These are phyloP conservation scores for Trametopsis cervina DNA, from an alignment of 768 basidiomycete genomes.

Conservation along the genomic window DNA sequence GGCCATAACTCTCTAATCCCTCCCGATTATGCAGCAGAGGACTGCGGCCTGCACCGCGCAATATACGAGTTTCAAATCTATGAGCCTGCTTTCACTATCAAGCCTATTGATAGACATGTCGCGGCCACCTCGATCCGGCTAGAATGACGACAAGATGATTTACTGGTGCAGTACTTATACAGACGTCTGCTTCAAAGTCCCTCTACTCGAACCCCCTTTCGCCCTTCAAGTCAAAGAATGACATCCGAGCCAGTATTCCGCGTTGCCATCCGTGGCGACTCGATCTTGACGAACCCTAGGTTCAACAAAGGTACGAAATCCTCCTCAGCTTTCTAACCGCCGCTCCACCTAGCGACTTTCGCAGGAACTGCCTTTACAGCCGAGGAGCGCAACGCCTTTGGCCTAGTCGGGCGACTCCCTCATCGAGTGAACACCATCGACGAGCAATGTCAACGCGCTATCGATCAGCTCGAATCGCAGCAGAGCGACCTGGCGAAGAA, in stretches of 20 bases:
- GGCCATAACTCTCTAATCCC: too few species aligned
- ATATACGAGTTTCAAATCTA: too few species aligned
- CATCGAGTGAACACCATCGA: conserved; percentile 47
- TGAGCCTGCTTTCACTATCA: too few species aligned
- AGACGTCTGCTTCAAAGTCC: too few species aligned
- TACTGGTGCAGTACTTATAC: too few species aligned
- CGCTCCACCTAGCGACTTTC: not conserved
- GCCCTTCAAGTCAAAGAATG: too few species aligned
- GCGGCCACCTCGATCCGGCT: too few species aligned
- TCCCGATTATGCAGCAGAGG: too few species aligned
- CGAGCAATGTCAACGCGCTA: conserved; percentile 70
- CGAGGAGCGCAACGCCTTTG: conserved; percentile 64
- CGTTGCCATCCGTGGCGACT: conserved; percentile 54
- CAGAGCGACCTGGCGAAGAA: conserved; percentile 52
- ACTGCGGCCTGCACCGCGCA: too few species aligned
- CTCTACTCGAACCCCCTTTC: too few species aligned
- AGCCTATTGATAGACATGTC: too few species aligned
- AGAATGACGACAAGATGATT: too few species aligned
- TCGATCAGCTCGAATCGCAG: conserved; percentile 44
- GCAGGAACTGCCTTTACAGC: conserved; percentile 59
- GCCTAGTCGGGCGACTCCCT: conserved; percentile 36
- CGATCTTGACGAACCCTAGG: conserved; percentile 55
- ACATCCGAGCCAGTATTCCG: conserved; percentile 20
- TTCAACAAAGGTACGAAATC: conserved; percentile 54
- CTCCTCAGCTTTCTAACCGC: not conserved